Percentiles rank a stretch among this genome's conserved stretches.
Evolutionary conservation across 345 rosid genomes (phyloP).

Genomic region (Lepidium aucheri): DNA sequence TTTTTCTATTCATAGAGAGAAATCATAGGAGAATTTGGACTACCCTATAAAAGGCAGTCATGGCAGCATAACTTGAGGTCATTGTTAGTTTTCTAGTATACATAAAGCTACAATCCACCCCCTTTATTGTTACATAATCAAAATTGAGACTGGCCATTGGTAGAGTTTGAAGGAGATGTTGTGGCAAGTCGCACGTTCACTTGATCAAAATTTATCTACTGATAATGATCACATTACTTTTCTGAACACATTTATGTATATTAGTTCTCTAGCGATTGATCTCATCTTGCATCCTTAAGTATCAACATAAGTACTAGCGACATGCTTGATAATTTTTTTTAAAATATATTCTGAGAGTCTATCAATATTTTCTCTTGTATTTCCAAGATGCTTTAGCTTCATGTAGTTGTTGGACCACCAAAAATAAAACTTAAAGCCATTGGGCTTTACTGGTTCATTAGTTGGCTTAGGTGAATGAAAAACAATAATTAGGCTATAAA

Average conservation of each 20-base stretch:
- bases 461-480: too few relatives aligned
- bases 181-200: constrained; percentile 48
- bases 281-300: neutral
- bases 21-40: constrained; percentile 53
- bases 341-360: neutral
- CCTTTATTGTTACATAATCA: neutral
- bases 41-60: constrained; percentile 63
- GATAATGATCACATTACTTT: constrained; percentile 33
- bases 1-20: constrained; percentile 39
- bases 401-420: too few relatives aligned
- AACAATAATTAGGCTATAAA: too few relatives aligned
- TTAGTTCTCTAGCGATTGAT: neutral
- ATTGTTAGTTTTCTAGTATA: neutral
- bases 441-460: too few relatives aligned
- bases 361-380: too few relatives aligned
- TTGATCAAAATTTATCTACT: constrained; percentile 24
- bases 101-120: neutral
- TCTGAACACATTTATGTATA: neutral
- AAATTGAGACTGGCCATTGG: neutral
- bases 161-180: constrained; percentile 52
- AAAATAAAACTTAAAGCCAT: too few relatives aligned
- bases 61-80: constrained; percentile 69
- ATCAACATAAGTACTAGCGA: neutral
- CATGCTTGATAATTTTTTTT: neutral
- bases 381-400: too few relatives aligned